phyloP scores from a whole-genome alignment of 2,329 filamentous ascomycete genomes.

The Trichoderma sp. region DNA sequence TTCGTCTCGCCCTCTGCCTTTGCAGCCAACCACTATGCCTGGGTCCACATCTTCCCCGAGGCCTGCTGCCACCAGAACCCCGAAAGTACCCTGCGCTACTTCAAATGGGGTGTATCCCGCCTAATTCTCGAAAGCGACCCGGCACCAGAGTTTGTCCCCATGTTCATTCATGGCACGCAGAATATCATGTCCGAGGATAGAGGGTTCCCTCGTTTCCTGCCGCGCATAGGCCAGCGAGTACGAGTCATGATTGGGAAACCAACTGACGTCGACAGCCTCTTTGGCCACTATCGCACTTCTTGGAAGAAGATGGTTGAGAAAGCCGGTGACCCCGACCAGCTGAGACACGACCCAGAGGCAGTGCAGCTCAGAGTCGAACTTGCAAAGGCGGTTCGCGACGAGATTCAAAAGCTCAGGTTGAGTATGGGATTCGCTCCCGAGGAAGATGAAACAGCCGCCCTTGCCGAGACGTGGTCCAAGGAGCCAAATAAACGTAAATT shows the following conservation, averaged over 20 bases:
- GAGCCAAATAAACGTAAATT: slow-evolving; percentile 49
- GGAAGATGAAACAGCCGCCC: slow-evolving; percentile 71
- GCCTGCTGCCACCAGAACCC: slow-evolving; percentile 89
- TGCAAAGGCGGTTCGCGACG: slow-evolving; percentile 71
- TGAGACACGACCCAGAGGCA: slow-evolving; percentile 58
- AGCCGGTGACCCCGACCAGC: slow-evolving; percentile 47
- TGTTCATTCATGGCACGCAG: slow-evolving; percentile 91
- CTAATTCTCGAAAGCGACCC: slow-evolving; percentile 88
- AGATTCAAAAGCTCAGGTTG: slow-evolving; percentile 75
- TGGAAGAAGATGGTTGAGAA: slow-evolving; percentile 67
- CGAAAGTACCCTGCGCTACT: slow-evolving; percentile 80
- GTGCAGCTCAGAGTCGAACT: slow-evolving; percentile 71
- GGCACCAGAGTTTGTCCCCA: slow-evolving; percentile 83
- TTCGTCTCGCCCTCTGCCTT: slow-evolving; percentile 73
- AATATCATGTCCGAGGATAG: slow-evolving; percentile 84
- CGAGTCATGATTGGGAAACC: slow-evolving; percentile 76
- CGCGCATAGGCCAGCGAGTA: slow-evolving; percentile 68
- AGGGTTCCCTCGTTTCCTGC: slow-evolving; percentile 75
- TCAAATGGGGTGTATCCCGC: slow-evolving; percentile 94
- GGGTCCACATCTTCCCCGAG: slow-evolving; percentile 96
- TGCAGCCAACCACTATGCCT: slow-evolving; percentile 66
- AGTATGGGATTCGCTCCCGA: slow-evolving; percentile 69
- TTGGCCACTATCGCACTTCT: slow-evolving; percentile 70
- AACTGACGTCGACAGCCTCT: slow-evolving; percentile 69
- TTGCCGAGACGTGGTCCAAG: slow-evolving; percentile 77